Evolutionary conservation across 1,139 yeast species (phyloP).

Genomic region (Taphrina flavorubra): DNA sequence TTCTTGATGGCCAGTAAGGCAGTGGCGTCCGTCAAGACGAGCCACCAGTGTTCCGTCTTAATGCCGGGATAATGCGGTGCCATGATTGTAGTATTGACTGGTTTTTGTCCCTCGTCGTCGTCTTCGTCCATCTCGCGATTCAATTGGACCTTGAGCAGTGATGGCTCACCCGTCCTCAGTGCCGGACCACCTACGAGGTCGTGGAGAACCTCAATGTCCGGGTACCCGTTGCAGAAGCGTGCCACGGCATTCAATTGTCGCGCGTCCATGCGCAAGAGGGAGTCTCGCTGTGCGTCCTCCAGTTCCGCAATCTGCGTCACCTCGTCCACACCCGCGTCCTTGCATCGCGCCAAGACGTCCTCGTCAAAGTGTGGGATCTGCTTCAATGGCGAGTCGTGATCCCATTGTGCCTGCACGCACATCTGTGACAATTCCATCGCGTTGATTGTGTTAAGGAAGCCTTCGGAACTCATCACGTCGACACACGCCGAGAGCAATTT

Average conservation of each 20-base stretch:
- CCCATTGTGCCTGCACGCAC: constrained; percentile 89
- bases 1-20: constrained; percentile 78
- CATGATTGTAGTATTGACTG: constrained; percentile 45
- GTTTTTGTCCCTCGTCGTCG: constrained; percentile 44
- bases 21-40: constrained; percentile 75
- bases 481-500: constrained; percentile 68
- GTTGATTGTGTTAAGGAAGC: constrained; percentile 73
- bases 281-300: constrained; percentile 74
- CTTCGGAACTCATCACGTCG: constrained; percentile 80
- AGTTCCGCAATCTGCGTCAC: constrained; percentile 85
- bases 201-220: constrained; percentile 76
- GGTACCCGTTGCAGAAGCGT: constrained; percentile 84
- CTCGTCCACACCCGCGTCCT: constrained; percentile 62
- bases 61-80: constrained; percentile 63
- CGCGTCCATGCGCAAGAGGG: constrained; percentile 62
- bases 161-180: constrained; percentile 57
- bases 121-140: constrained; percentile 56
- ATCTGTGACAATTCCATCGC: constrained; percentile 91
- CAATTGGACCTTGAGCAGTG: constrained; percentile 60
- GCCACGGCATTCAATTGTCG: constrained; percentile 69
- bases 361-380: constrained; percentile 77
- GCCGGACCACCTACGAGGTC: constrained; percentile 56
- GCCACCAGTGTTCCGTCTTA: constrained; percentile 77
- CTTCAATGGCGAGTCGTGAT: constrained; percentile 73
- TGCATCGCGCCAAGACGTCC: constrained; percentile 65